These are phyloP conservation scores for Cordyceps javanica DNA, from an alignment of 2,329 filamentous ascomycete genomes.

Conservation along the genomic window DNA sequence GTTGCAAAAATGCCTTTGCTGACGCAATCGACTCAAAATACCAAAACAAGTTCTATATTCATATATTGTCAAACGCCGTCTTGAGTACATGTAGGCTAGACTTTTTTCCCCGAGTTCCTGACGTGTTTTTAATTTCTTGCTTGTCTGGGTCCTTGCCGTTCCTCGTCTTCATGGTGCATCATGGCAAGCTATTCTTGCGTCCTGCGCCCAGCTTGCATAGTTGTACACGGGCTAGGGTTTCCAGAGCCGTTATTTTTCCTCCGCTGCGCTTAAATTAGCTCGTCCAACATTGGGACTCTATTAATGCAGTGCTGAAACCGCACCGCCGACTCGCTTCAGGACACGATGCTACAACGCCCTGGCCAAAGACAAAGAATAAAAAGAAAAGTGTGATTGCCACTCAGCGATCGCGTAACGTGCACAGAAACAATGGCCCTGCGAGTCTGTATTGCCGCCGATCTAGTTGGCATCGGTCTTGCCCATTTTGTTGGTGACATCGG, in stretches of 20 bases:
- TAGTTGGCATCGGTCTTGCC: constrained; percentile 28
- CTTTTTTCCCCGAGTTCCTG: background rate
- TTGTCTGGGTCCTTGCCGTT: background rate
- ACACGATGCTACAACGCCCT: background rate
- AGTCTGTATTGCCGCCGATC: background rate
- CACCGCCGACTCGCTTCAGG: background rate
- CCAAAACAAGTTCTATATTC: constrained; percentile 7
- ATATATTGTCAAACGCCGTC: constrained; percentile 11
- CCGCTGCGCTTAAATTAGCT: background rate
- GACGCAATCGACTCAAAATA: background rate
- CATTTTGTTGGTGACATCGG: constrained; percentile 43
- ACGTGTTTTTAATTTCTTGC: background rate
- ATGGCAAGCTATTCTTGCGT: constrained; percentile 5
- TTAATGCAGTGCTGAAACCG: background rate
- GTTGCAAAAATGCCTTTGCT: no score
- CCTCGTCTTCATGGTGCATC: constrained; percentile 1
- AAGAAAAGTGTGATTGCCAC: no score
- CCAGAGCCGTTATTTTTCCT: background rate
- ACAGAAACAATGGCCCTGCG: background rate
- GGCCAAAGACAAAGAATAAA: background rate
- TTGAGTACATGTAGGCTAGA: constrained; percentile 4
- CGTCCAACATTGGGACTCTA: background rate
- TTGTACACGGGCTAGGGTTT: background rate
- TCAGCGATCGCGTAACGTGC: background rate
- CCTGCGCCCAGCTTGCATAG: constrained; percentile 7